Evolutionary conservation across 2,329 filamentous ascomycete genomes (phyloP).

Genomic region (Erysiphe pulchra): DNA sequence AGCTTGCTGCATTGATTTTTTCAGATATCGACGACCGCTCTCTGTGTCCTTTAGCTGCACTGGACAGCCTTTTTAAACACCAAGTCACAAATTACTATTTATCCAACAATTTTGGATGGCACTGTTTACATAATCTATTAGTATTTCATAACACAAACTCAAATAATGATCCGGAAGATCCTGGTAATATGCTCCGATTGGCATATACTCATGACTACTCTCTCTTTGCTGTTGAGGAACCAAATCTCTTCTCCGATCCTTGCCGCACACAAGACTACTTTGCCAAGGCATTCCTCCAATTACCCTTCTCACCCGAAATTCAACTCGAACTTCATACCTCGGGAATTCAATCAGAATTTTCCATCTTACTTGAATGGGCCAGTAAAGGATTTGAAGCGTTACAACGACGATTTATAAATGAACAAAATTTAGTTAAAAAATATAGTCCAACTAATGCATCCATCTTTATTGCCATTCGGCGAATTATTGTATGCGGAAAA

Average conservation of each 20-base stretch:
- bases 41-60: not conserved
- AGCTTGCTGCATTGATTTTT: not conserved
- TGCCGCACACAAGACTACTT: not conserved
- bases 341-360: not conserved
- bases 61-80: not conserved
- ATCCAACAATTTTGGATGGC: not conserved
- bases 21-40: not conserved
- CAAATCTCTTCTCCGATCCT: slow-evolving; percentile 1
- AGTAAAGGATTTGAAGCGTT: not conserved
- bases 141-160: not conserved
- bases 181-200: not conserved
- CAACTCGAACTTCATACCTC: not conserved
- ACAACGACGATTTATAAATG: not conserved
- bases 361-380: not conserved
- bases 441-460: not conserved
- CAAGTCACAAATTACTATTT: not conserved
- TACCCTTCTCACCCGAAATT: not conserved
- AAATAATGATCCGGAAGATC: not conserved
- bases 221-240: slow-evolving; percentile 1
- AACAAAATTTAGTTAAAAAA: not conserved
- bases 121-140: not conserved
- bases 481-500: not conserved
- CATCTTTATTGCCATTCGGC: not conserved
- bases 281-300: not conserved
- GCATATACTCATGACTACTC: not conserved